These are phyloP conservation scores for Leersia perrieri DNA, from an alignment of 176 grass and related monocot genomes.

Conservation along the genomic window DNA sequence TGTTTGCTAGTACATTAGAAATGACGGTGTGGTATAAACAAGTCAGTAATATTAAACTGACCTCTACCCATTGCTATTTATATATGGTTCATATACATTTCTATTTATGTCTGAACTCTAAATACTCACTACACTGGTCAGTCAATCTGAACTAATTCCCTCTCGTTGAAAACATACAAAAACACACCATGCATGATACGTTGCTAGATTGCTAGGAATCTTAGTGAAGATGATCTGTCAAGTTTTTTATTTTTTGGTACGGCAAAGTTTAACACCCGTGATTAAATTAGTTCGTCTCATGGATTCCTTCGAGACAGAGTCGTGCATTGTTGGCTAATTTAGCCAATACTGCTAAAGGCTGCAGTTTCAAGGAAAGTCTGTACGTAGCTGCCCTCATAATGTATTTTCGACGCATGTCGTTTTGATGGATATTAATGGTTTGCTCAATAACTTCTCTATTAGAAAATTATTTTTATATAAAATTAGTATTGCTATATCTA, in stretches of 20 bases:
- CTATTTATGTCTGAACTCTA: not conserved
- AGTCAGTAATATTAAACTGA: conserved; percentile 12
- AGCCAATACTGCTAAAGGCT: not conserved
- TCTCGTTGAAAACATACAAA: not conserved
- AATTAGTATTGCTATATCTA: too few relatives aligned
- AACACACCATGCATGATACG: not conserved
- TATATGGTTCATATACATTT: not conserved
- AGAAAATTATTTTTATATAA: too few relatives aligned
- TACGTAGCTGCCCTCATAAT: not conserved
- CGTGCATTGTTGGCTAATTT: not conserved
- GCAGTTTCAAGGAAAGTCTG: not conserved
- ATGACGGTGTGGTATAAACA: conserved; percentile 27
- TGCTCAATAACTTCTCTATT: too few relatives aligned
- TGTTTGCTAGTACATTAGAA: conserved; percentile 28
- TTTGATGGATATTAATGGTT: too few relatives aligned
- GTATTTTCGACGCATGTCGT: too few relatives aligned
- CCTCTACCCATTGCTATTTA: not conserved
- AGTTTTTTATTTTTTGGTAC: not conserved
- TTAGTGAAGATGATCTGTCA: not conserved
- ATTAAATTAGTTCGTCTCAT: not conserved
- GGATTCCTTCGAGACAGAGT: not conserved
- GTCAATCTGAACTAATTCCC: not conserved
- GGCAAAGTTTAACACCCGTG: not conserved
- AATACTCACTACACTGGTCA: not conserved
- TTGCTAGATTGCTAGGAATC: not conserved